Base-by-base conservation (phyloP, 2,329 filamentous ascomycete genomes). In the Colletotrichum eleusines region DNA sequence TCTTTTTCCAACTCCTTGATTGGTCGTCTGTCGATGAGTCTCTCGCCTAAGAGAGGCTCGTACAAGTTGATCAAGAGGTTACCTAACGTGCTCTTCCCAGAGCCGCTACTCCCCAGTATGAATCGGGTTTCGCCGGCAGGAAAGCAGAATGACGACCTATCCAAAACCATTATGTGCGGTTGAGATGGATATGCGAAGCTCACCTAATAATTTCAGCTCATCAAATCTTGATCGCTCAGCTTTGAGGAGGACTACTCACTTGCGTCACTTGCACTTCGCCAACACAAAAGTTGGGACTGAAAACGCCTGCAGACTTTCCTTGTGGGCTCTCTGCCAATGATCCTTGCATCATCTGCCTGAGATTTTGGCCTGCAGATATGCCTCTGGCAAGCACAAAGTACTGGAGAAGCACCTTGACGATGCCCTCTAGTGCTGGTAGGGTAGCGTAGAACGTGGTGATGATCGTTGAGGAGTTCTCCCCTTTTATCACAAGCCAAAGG, bases 11-110 rank as follows among this genome's bases (percentile, higher is more conserved):
- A 81, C 0, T 81, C 82, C n/a, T 87, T 78, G 2, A 96, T 81
- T 0, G 88, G 82, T 2, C 86, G 78, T 0, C 88, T 90, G 75
- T 97, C 94, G 12, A 98, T 82, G 0, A 86, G 78, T n/a, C 98
- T 90, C 0, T 87, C 79, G 0, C 95, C 95, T 0, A 82, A 82
- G 0, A 82, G 79, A 0, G 92, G 88, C 11, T 95, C 94, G 72
- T 93, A 90, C 82, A 98, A 98, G 0, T 98, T 82, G 61, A 94
- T 85, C 0, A 98, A 84, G 0, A 98, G 85, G 76, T 94, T 94
- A 1, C 92, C 91, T 1, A 98, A 77, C 0, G 95, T 98, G 75
- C 94, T 97, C 79, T 98, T 98, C 0, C 95, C 95, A 2, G 94
- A 97, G 0, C 96, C 96, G 76, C 94, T 97, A 75, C 87, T 88